A percentile compares a stretch with the other conserved stretches of the same genome.
These are phyloP conservation scores for Flaveria trinervia DNA, from an alignment of 129 eudicot genomes.

Conservation along the genomic window DNA sequence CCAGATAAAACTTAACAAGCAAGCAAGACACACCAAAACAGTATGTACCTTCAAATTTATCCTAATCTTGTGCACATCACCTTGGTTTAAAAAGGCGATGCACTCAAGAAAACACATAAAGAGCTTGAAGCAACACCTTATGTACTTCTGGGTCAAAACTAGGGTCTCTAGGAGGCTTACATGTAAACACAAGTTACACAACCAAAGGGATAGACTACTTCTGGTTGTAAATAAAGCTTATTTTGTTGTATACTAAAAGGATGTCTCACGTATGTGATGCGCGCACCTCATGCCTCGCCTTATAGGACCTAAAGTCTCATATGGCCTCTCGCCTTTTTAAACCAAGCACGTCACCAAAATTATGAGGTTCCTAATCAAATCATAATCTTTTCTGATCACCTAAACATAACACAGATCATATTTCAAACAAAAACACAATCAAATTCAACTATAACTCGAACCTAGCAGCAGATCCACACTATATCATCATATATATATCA, in stretches of 20 bases:
- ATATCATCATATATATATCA: conserved; percentile 2
- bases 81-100: not conserved
- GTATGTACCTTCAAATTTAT: not conserved
- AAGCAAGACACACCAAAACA: not conserved
- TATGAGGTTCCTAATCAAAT: not conserved
- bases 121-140: too few species aligned
- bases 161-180: too few species aligned
- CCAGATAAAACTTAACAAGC: not conserved
- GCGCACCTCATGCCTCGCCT: too few species aligned
- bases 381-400: not conserved
- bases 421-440: not conserved
- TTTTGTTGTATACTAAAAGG: too few species aligned
- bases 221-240: too few species aligned
- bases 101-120: too few species aligned
- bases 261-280: too few species aligned
- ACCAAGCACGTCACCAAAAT: not conserved
- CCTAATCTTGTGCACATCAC: conserved; percentile 3
- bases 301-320: too few species aligned
- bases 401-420: not conserved
- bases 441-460: not conserved
- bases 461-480: not conserved
- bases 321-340: too few species aligned
- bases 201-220: too few species aligned
- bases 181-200: too few species aligned
- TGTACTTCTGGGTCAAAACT: too few species aligned